These are phyloP conservation scores for Penicillium brevicompactum DNA, from an alignment of 2,329 filamentous ascomycete genomes.

Conservation along the genomic window DNA sequence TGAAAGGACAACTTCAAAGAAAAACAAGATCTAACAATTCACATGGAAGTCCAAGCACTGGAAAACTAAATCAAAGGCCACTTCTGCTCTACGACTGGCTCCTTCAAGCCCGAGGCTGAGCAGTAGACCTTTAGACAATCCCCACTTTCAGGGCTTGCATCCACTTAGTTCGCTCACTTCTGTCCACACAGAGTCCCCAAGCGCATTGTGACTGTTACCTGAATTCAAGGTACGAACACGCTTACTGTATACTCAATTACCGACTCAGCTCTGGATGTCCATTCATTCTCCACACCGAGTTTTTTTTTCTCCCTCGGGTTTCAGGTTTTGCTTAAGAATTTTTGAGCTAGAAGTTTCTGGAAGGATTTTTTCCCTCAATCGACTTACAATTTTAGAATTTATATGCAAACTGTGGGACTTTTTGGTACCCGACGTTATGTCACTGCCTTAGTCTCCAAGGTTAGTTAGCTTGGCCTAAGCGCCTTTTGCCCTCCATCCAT, in stretches of 20 bases:
- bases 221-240: slow-evolving; percentile 8
- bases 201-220: slow-evolving; percentile 20
- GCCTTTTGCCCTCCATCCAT: neutral
- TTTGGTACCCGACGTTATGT: neutral
- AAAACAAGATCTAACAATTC: slow-evolving; percentile 1
- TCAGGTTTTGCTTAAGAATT: neutral
- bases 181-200: slow-evolving; percentile 23
- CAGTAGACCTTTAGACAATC: slow-evolving; percentile 12
- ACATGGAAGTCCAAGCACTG: neutral
- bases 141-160: slow-evolving; percentile 32
- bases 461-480: neutral
- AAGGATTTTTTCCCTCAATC: neutral
- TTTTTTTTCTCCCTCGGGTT: neutral
- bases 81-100: slow-evolving; percentile 1
- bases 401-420: neutral
- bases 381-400: neutral
- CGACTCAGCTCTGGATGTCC: slow-evolving; percentile 1
- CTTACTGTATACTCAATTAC: slow-evolving; percentile 13
- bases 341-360: slow-evolving; percentile 8
- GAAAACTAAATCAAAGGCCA: neutral
- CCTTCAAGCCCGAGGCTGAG: slow-evolving; percentile 12
- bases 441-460: neutral
- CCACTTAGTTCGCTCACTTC: slow-evolving; percentile 24
- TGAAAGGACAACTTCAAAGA: neutral
- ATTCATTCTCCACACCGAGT: neutral